Conservation (phyloP, 306 rosid species). For the Cucurbita argyrosperma region DNA sequence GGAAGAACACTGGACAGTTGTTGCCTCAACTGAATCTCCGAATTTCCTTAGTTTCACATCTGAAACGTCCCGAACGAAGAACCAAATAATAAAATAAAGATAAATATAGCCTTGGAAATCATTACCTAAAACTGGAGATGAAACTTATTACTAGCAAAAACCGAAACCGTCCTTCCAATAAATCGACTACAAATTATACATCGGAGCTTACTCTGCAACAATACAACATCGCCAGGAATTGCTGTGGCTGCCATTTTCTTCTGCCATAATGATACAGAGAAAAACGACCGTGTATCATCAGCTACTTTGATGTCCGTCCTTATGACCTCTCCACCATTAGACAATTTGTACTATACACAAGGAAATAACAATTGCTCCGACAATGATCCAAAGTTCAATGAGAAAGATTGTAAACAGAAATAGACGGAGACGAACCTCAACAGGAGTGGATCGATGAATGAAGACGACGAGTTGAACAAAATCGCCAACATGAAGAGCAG, state of each 20-base stretch:
- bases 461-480: slow-evolving; percentile 72
- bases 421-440: slow-evolving; percentile 27
- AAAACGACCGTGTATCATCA: slow-evolving; percentile 57
- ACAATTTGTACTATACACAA: slow-evolving; percentile 30
- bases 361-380: neutral
- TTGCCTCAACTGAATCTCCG: slow-evolving; percentile 51
- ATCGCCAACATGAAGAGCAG: slow-evolving; percentile 44
- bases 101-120: neutral
- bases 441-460: slow-evolving; percentile 47
- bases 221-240: slow-evolving; percentile 37
- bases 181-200: neutral
- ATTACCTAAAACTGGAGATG: neutral
- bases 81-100: neutral
- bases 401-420: neutral
- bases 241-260: slow-evolving; percentile 33
- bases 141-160: neutral
- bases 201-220: slow-evolving; percentile 37
- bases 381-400: neutral
- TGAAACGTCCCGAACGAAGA: neutral
- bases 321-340: slow-evolving; percentile 30
- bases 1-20: slow-evolving; percentile 59
- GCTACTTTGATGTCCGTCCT: slow-evolving; percentile 69
- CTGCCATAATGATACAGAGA: slow-evolving; percentile 59
- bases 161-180: neutral
- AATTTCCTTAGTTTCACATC: slow-evolving; percentile 60